These are phyloP conservation scores for Pelargonium myrrhifolium DNA, from an alignment of 441 rosid genomes.

Conservation along the genomic window DNA sequence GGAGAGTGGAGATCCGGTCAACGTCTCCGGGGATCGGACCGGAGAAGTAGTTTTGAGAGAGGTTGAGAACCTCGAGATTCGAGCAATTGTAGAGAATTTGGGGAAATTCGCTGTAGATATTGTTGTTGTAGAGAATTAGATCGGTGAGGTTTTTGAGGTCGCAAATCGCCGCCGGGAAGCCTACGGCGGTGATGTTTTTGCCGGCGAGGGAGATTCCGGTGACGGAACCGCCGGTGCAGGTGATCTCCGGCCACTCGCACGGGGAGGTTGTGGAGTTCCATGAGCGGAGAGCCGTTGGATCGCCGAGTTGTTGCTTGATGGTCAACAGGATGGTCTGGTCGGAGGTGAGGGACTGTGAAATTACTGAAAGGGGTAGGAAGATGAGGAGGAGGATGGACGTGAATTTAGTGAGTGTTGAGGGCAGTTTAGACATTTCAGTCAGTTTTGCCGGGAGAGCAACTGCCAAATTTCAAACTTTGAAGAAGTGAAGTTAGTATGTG, in stretches of 20 bases:
- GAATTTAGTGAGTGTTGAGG: slow-evolving; percentile 17
- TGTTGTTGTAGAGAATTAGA: slow-evolving; percentile 39
- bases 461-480: background rate
- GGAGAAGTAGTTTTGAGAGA: slow-evolving; percentile 64
- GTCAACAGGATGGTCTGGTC: slow-evolving; percentile 50
- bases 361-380: slow-evolving; percentile 32
- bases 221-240: slow-evolving; percentile 37
- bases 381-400: slow-evolving; percentile 30
- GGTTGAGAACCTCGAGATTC: slow-evolving; percentile 43
- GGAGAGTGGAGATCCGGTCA: slow-evolving; percentile 37
- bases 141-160: slow-evolving; percentile 42
- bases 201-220: slow-evolving; percentile 26
- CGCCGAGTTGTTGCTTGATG: slow-evolving; percentile 44
- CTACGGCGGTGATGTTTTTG: slow-evolving; percentile 30
- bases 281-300: slow-evolving; percentile 42
- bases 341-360: slow-evolving; percentile 32
- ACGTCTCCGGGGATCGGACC: slow-evolving; percentile 62
- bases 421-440: slow-evolving; percentile 29
- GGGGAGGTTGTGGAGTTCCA: slow-evolving; percentile 61
- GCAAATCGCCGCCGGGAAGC: slow-evolving; percentile 51
- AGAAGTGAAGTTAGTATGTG: background rate
- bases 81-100: slow-evolving; percentile 48
- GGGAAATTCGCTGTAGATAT: slow-evolving; percentile 57
- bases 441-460: slow-evolving; percentile 19
- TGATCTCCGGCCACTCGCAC: slow-evolving; percentile 52